Base-by-base conservation (phyloP, 345 rosid genomes). In the Gossypium herbaceum region DNA sequence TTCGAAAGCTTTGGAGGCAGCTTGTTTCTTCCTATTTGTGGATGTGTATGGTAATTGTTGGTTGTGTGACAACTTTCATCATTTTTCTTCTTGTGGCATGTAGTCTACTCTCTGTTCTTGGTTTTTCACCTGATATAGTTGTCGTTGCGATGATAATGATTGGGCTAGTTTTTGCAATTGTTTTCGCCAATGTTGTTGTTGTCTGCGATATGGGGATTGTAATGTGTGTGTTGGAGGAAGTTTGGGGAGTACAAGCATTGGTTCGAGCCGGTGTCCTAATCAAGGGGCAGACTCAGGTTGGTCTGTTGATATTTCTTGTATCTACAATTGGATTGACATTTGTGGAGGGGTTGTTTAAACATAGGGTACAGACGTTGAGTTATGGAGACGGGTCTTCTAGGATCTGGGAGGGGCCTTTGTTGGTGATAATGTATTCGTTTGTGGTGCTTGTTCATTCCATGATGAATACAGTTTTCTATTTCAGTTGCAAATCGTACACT, bases 351-450 rank as follows among this genome's bases (percentile, higher is more conserved):
- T 84, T 94, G 88, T 92, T 92, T 84, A 93, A 94, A 82, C 97
- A 94, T 76, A 86, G 97, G 75, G 97, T 94, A 68, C 92, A 86
- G 89, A 88, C 86, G n/a, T 64, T 94, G 88, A 94, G 94, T 72
- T 92, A 91, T 74, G 98, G 98, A 79, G 97, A 94, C 34, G 94
- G 97, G 43, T 92, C 97, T 67, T 88, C 95, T 0, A 91, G 97
- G 86, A 81, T 94, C 41, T 94, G 98, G 97, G 97, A 91, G 82
- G 97, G 97, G 63, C 97, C 98, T 34, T 84, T 94, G 51, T 77
- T 94, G 78, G 97, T 91, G 77, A 44, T 94, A 39, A 92, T 94
- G 97, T 87, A 86, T 85, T 90, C 97, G 6, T 94, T 94, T 79
- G 88, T 92, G 65, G 88, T 90, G 85, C 95, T 94, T 77, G 80